A percentile compares a stretch with the other conserved stretches of the same genome.
Evolutionary conservation across 2,329 filamentous ascomycete genomes (phyloP).

Genomic region (Claviceps citrina): DNA sequence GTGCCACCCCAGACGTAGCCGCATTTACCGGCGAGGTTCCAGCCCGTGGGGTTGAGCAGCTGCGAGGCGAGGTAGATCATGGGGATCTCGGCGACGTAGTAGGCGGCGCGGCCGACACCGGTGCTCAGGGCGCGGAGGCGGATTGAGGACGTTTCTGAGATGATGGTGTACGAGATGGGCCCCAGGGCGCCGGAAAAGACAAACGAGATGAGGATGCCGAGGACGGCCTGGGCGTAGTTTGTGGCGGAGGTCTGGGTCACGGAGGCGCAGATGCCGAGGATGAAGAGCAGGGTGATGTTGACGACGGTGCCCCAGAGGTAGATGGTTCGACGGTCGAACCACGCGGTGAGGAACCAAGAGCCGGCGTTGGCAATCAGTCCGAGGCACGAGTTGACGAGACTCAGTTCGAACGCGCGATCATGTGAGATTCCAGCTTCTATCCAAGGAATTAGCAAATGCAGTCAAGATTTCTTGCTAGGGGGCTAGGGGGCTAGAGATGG

Average conservation of each 20-base stretch:
- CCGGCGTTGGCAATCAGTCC: slow-evolving; percentile 19
- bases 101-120: slow-evolving; percentile 23
- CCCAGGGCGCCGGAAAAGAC: slow-evolving; percentile 21
- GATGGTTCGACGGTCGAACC: slow-evolving; percentile 25
- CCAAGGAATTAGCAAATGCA: not conserved
- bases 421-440: slow-evolving; percentile 9
- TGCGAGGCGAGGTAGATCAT: slow-evolving; percentile 25
- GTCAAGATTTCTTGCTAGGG: too few species aligned
- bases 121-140: slow-evolving; percentile 25
- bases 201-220: slow-evolving; percentile 25
- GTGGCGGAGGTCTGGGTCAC: slow-evolving; percentile 16
- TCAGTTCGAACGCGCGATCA: slow-evolving; percentile 12
- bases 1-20: slow-evolving; percentile 31
- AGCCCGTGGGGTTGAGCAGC: slow-evolving; percentile 23
- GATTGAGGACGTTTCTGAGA: slow-evolving; percentile 28
- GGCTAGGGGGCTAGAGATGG: too few species aligned
- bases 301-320: slow-evolving; percentile 21
- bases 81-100: slow-evolving; percentile 26
- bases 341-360: slow-evolving; percentile 21
- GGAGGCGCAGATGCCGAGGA: slow-evolving; percentile 21
- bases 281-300: slow-evolving; percentile 21
- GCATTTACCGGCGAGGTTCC: slow-evolving; percentile 28
- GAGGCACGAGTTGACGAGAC: slow-evolving; percentile 15
- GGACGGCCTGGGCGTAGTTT: slow-evolving; percentile 23
- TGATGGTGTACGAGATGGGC: slow-evolving; percentile 26